These are phyloP conservation scores for Panellus pusillus DNA, from an alignment of 768 basidiomycete genomes.

Conservation along the genomic window DNA sequence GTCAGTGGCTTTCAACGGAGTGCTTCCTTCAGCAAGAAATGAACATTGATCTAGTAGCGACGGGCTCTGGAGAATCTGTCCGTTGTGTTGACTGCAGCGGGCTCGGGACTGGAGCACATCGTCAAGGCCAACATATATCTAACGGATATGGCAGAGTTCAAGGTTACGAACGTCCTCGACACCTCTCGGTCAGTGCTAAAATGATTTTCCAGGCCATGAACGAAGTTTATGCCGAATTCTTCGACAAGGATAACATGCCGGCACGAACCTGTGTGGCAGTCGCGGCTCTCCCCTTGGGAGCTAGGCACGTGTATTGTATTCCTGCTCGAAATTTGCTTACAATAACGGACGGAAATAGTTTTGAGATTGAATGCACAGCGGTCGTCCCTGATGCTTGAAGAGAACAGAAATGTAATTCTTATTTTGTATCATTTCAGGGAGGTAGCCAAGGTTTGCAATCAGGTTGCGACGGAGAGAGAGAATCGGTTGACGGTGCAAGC, in stretches of 20 bases:
- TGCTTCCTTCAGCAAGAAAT: neutral
- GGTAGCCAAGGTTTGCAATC: no score
- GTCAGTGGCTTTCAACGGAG: constrained; percentile 22
- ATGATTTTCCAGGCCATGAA: neutral
- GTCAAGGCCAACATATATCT: constrained; percentile 46
- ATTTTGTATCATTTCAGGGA: no score
- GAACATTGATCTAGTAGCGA: constrained; percentile 25
- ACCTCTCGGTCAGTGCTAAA: no score
- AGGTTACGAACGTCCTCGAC: constrained; percentile 33
- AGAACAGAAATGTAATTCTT: no score
- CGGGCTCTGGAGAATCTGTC: constrained; percentile 40
- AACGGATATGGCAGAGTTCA: constrained; percentile 38
- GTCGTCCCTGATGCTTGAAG: constrained; percentile 28
- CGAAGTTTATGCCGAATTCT: constrained; percentile 39
- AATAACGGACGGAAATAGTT: constrained; percentile 39
- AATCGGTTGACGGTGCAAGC: no score
- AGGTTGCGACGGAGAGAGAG: no score
- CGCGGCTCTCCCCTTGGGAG: constrained; percentile 43
- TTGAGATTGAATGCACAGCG: constrained; percentile 66
- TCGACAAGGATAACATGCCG: constrained; percentile 44
- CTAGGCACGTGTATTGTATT: constrained; percentile 4
- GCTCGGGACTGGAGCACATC: constrained; percentile 41
- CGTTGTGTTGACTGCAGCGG: constrained; percentile 40
- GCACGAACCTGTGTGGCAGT: constrained; percentile 64
- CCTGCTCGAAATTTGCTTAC: neutral